Evolutionary conservation across 306 rosid genomes (phyloP), one percentile per base, ranked within the genome.

Genomic region (Vigna hirtella): DNA sequence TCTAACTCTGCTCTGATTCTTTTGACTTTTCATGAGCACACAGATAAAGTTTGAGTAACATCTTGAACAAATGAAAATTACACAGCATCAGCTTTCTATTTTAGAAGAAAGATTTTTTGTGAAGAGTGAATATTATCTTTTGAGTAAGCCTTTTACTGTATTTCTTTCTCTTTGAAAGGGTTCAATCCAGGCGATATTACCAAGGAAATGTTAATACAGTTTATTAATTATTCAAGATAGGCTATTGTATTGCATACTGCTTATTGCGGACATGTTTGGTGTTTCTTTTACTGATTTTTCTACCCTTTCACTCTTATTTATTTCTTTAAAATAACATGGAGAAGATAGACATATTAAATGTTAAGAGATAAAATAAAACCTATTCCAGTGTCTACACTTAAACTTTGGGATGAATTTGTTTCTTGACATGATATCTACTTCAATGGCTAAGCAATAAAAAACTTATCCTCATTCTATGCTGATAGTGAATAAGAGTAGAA

Each of bases 71-170:
- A 56, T 56, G 38, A 78, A 68, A 78, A 58, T 43, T 18, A 45
- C 32, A 32, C 59, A 69, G 42, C 47, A 58, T 57, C 76, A 68
- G 18, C 16, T 61, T 76, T 77, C 45, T 66, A 48, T 40, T 77
- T 42, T 50, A 22, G 45, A 76, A 57, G 20, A 18, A 61, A 47
- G 9, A 59, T 30, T n/a, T 43, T 47, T 47, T 34, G 9, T 49
- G 50, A 32, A 63, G 8, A 30, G 24, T 75, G 61, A 62, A 62
- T 62, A 9, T 57, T 58, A 24, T 16, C 43, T 58, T 13, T 11
- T 0, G 17, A 73, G 18, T 13, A 71, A 32, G 13, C 34, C 13
- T 53, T 52, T 10, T 48, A 24, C 48, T 45, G 8, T 67, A 6
- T 22, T 47, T 14, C 7, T 68, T 24, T 68, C 47, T 26, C 56